Percentiles rank a stretch among this genome's conserved stretches.
These are phyloP conservation scores for Aleurites moluccanus DNA, from an alignment of 441 rosid species.

Conservation along the genomic window DNA sequence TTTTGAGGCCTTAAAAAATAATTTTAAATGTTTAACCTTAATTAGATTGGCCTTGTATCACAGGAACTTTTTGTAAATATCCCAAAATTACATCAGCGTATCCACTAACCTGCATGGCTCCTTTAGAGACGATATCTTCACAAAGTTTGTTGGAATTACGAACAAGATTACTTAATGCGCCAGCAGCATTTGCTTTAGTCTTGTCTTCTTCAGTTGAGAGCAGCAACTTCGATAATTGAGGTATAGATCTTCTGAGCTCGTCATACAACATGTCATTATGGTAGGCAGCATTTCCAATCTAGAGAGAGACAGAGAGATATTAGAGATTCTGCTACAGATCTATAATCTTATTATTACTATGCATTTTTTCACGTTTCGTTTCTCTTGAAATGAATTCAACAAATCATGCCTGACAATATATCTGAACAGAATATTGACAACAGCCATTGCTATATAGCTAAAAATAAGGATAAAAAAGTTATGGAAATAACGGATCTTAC, in stretches of 20 bases:
- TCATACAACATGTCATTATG: conserved; percentile 83
- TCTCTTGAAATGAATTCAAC: neutral
- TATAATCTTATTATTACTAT: neutral
- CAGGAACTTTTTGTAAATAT: neutral
- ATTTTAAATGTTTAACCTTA: neutral
- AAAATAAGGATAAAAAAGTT: neutral
- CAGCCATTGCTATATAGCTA: neutral
- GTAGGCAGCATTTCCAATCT: conserved; percentile 99
- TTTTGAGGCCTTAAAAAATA: neutral
- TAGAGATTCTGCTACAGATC: neutral
- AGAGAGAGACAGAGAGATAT: conserved; percentile 18
- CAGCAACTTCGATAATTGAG: conserved; percentile 74
- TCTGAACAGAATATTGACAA: neutral
- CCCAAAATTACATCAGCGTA: neutral
- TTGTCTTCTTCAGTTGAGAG: conserved; percentile 88
- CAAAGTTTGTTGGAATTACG: conserved; percentile 92
- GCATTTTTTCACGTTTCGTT: neutral
- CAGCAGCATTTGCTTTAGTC: conserved; percentile 98
- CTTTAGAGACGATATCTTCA: conserved; percentile 86
- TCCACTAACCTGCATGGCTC: conserved; percentile 87
- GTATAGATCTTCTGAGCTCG: conserved; percentile 84
- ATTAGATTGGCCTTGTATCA: neutral
- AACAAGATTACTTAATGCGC: conserved; percentile 95
- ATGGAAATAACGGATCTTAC: conserved; percentile 44
- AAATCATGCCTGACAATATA: neutral